Evolutionary conservation across 164 flowering plant species (phyloP).

Genomic region (Kingdonia uniflora): DNA sequence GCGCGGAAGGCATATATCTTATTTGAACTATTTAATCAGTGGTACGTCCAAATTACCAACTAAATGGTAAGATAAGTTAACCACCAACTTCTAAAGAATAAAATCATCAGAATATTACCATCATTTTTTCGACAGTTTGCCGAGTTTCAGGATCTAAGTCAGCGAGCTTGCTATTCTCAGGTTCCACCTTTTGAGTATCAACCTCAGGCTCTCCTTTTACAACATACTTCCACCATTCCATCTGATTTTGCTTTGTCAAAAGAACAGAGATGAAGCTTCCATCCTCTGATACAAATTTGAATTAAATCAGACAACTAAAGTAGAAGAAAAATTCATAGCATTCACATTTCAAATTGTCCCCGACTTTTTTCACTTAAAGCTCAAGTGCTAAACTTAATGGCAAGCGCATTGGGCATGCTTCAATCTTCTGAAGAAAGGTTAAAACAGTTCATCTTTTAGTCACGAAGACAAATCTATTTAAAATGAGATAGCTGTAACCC

Average conservation of each 20-base stretch:
- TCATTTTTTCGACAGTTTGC: constrained; percentile 89
- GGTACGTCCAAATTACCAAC: not conserved
- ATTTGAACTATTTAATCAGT: not conserved
- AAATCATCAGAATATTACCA: constrained; percentile 36
- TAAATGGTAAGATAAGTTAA: too few relatives aligned
- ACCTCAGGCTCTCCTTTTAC: constrained; percentile 90
- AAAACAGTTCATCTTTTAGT: not conserved
- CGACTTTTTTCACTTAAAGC: not conserved
- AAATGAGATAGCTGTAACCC: not conserved
- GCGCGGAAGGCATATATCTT: not conserved
- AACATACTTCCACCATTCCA: constrained; percentile 95
- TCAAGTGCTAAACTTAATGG: too few relatives aligned
- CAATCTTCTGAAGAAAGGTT: not conserved
- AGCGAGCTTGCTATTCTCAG: constrained; percentile 74
- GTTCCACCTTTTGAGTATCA: constrained; percentile 92
- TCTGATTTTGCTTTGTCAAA: constrained; percentile 75
- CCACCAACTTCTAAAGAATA: not conserved
- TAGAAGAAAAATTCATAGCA: not conserved
- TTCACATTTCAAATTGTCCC: not conserved
- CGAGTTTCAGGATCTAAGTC: constrained; percentile 88
- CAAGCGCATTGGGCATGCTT: too few relatives aligned
- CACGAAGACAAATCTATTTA: not conserved
- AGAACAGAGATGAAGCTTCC: constrained; percentile 54
- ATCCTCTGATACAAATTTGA: constrained; percentile 49
- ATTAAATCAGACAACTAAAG: not conserved